phyloP scores from a whole-genome alignment of 192 early-diverging fungal species.

The Gigaspora rosea region DNA sequence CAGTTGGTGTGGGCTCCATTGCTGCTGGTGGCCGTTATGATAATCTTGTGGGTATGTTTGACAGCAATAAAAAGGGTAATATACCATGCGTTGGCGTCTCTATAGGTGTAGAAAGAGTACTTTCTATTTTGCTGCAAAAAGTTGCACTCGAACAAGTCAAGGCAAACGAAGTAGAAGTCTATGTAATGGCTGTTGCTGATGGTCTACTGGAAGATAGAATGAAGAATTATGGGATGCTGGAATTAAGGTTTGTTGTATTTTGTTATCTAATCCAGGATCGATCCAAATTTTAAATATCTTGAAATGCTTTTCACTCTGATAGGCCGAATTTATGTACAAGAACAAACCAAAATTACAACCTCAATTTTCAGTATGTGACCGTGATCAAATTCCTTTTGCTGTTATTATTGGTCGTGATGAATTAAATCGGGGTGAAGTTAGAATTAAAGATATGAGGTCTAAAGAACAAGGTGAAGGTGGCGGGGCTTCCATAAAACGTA shows the following conservation, averaged over 20 bases:
- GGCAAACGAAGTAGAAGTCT: constrained; percentile 79
- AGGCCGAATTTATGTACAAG: constrained; percentile 91
- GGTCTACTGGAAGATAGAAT: constrained; percentile 89
- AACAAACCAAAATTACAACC: no score
- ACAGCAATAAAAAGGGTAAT: constrained; percentile 58
- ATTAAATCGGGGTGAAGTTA: no score
- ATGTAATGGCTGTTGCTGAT: constrained; percentile 79
- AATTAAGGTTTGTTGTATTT: constrained; percentile 54
- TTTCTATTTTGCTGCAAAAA: constrained; percentile 78
- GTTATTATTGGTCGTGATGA: no score
- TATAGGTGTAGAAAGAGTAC: constrained; percentile 96
- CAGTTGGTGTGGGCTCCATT: constrained; percentile 88
- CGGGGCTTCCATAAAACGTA: no score
- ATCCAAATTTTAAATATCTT: background rate
- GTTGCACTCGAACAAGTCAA: constrained; percentile 57
- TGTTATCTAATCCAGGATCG: background rate
- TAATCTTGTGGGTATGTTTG: constrained; percentile 96
- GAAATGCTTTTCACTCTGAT: background rate
- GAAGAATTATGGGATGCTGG: constrained; percentile 93
- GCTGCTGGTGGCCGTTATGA: constrained; percentile 98
- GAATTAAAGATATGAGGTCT: no score
- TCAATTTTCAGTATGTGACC: no score
- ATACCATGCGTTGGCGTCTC: constrained; percentile 96
- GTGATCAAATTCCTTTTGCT: no score
- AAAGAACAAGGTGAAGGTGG: no score